These are phyloP conservation scores for Candida mesenterica DNA, from an alignment of 1,139 yeast genomes.

Conservation along the genomic window DNA sequence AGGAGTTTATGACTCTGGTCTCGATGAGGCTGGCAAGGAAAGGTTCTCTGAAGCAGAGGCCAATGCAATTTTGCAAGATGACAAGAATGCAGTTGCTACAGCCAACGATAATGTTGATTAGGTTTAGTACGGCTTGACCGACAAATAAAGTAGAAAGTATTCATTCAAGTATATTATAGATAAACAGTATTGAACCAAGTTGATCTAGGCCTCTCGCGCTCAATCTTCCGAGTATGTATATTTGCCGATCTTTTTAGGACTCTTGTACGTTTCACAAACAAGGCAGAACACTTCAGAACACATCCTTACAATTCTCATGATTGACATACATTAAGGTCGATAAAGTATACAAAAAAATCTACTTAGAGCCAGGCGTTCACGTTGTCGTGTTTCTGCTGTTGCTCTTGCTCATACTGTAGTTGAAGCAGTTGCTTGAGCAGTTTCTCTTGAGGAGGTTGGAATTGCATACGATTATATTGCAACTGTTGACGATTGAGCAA, in stretches of 20 bases:
- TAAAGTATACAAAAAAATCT: too few species aligned
- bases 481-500: slow-evolving; percentile 3
- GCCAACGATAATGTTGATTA: slow-evolving; percentile 12
- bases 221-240: too few species aligned
- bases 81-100: slow-evolving; percentile 9
- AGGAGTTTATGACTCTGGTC: slow-evolving; percentile 42
- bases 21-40: slow-evolving; percentile 13
- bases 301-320: background rate
- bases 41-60: slow-evolving; percentile 4
- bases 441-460: slow-evolving; percentile 5
- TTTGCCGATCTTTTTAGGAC: too few species aligned
- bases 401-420: slow-evolving; percentile 13
- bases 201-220: too few species aligned
- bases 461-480: background rate
- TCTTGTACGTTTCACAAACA: too few species aligned
- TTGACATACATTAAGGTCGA: background rate
- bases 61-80: slow-evolving; percentile 4
- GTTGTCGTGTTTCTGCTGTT: slow-evolving; percentile 10
- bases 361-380: slow-evolving; percentile 10
- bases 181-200: too few species aligned
- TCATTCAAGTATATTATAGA: too few species aligned
- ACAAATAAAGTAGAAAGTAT: slow-evolving; percentile 1
- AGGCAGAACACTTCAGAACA: too few species aligned
- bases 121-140: too few species aligned
- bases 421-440: slow-evolving; percentile 2